Percentiles rank a stretch among this genome's conserved stretches.
phyloP scores from a whole-genome alignment of 78 protist genomes.

The Planoprotostelium fungivorum region DNA sequence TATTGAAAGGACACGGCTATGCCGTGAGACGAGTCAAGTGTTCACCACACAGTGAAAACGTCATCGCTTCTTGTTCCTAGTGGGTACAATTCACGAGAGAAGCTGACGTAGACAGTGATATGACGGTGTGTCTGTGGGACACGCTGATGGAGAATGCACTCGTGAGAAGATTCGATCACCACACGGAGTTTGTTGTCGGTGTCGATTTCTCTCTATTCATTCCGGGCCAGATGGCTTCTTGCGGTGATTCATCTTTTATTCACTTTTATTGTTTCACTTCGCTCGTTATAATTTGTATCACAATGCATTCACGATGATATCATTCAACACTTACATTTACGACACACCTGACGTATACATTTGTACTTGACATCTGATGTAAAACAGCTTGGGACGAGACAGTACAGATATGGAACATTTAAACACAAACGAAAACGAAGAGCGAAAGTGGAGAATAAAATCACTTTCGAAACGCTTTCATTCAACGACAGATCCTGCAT shows the following conservation, averaged over 20 bases:
- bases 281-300: too few relatives aligned
- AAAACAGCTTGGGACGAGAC: not conserved
- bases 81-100: slow-evolving; percentile 6
- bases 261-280: too few relatives aligned
- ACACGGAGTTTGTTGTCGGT: slow-evolving; percentile 77
- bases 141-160: slow-evolving; percentile 52
- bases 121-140: slow-evolving; percentile 69
- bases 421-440: too few relatives aligned
- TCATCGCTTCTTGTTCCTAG: slow-evolving; percentile 68
- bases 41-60: slow-evolving; percentile 68
- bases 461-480: too few relatives aligned
- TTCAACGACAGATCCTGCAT: too few relatives aligned
- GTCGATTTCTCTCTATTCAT: slow-evolving; percentile 68
- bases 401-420: not conserved
- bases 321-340: too few relatives aligned
- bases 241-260: not conserved
- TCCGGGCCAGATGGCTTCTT: slow-evolving; percentile 65
- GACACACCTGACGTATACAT: too few relatives aligned
- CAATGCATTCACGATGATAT: too few relatives aligned
- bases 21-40: slow-evolving; percentile 74
- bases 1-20: slow-evolving; percentile 59
- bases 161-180: slow-evolving; percentile 59
- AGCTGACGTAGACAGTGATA: slow-evolving; percentile 30
- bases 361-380: not conserved
- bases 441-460: too few relatives aligned